A percentile compares a stretch with the other conserved stretches of the same genome.
Conservation (phyloP, 2,329 filamentous ascomycete genomes). For the Chrysoporthe puriensis region DNA sequence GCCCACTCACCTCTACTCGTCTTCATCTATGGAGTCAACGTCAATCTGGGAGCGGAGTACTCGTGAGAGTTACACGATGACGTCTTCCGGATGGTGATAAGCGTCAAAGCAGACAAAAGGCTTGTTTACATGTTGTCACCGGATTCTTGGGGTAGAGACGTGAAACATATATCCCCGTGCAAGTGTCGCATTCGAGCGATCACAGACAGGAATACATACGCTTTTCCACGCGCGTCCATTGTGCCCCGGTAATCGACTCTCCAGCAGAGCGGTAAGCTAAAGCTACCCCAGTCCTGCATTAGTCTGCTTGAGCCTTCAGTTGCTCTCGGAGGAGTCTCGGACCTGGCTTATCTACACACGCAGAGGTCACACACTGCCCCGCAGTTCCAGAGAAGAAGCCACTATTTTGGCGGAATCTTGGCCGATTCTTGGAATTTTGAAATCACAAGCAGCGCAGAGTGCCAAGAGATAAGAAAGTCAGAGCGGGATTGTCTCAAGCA, state of each 20-base stretch:
- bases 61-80: neutral
- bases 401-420: neutral
- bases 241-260: neutral
- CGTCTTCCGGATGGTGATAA: neutral
- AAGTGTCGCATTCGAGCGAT: neutral
- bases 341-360: slow-evolving; percentile 4
- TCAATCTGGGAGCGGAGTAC: neutral
- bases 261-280: slow-evolving; percentile 15
- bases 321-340: neutral
- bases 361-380: neutral
- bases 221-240: neutral
- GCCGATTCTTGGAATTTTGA: neutral
- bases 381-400: neutral
- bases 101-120: neutral
- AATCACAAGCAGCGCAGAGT: neutral
- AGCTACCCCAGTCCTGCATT: neutral
- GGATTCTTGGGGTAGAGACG: too few species aligned
- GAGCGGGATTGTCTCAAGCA: neutral
- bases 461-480: slow-evolving; percentile 27
- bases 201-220: neutral
- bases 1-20: neutral
- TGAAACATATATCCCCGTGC: neutral
- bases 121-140: too few species aligned
- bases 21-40: neutral
- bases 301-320: neutral